Evolutionary conservation across 2,329 filamentous ascomycete species (phyloP).

Genomic region (Beauveria caledonica): DNA sequence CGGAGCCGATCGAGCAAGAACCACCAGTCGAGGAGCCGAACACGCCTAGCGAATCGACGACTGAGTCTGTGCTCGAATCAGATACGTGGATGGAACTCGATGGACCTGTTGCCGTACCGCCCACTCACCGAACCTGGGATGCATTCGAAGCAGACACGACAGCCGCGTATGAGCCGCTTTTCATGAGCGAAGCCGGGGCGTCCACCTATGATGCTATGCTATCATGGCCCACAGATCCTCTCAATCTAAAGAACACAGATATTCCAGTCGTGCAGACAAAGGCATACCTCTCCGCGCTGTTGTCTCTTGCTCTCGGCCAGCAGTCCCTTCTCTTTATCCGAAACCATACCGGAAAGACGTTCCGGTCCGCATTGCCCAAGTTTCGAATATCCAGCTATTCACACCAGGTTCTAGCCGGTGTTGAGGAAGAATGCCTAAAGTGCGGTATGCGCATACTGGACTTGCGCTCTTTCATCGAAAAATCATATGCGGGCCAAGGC

Average conservation of each 20-base stretch:
- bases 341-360: constrained; percentile 42
- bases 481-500: constrained; percentile 35
- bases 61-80: neutral
- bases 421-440: constrained; percentile 39
- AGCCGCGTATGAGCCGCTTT: constrained; percentile 34
- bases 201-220: constrained; percentile 57
- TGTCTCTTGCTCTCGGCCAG: constrained; percentile 60
- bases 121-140: constrained; percentile 61
- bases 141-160: constrained; percentile 42
- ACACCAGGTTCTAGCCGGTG: constrained; percentile 35
- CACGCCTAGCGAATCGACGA: constrained; percentile 15
- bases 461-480: constrained; percentile 38
- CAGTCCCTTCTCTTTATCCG: constrained; percentile 64
- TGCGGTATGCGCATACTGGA: constrained; percentile 40
- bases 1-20: constrained; percentile 4
- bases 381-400: constrained; percentile 52
- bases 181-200: constrained; percentile 62
- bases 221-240: constrained; percentile 30
- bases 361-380: constrained; percentile 38
- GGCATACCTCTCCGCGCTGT: constrained; percentile 48
- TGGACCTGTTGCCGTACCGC: constrained; percentile 20
- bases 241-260: constrained; percentile 29
- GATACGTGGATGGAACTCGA: constrained; percentile 43
- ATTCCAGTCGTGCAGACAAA: constrained; percentile 38
- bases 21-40: constrained; percentile 11